These are phyloP conservation scores for Pogostemon cablin DNA, from an alignment of 257 asterid genomes.

Conservation along the genomic window DNA sequence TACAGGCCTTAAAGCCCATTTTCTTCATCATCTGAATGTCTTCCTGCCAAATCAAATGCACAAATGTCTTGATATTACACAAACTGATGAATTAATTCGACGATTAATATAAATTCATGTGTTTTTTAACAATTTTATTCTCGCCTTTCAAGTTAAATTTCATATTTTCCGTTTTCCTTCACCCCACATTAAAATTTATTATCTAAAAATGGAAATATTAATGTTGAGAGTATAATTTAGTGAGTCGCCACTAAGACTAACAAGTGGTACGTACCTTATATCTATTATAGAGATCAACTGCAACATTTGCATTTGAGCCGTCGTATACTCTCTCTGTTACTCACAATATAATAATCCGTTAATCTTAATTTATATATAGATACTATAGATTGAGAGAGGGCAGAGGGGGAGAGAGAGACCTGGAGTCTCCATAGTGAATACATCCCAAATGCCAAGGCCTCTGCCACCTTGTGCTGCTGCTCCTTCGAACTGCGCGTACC, in stretches of 20 bases:
- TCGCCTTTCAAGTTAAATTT: no score
- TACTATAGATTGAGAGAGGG: background rate
- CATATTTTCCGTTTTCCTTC: no score
- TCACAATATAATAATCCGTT: conserved; percentile 4
- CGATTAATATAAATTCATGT: no score
- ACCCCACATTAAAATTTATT: no score
- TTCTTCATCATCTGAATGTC: conserved; percentile 39
- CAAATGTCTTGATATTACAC: no score
- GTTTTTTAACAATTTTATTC: no score
- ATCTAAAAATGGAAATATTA: no score
- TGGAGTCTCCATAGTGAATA: conserved; percentile 40
- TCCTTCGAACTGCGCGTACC: conserved; percentile 36
- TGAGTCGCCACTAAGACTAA: no score
- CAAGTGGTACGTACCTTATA: conserved; percentile 37
- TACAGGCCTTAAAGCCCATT: conserved; percentile 38
- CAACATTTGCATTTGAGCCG: conserved; percentile 41
- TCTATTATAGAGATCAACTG: conserved; percentile 40
- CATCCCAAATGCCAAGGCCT: conserved; percentile 43
- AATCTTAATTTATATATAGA: background rate
- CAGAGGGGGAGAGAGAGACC: conserved; percentile 25
- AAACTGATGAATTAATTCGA: no score
- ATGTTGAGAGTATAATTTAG: no score
- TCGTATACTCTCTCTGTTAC: conserved; percentile 33
- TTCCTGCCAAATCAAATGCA: conserved; percentile 24
- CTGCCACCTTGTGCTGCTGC: conserved; percentile 46